A percentile compares a stretch with the other conserved stretches of the same genome.
phyloP scores from a whole-genome alignment of 176 grass and related monocot species.

The Hsuehochloa calcarea region DNA sequence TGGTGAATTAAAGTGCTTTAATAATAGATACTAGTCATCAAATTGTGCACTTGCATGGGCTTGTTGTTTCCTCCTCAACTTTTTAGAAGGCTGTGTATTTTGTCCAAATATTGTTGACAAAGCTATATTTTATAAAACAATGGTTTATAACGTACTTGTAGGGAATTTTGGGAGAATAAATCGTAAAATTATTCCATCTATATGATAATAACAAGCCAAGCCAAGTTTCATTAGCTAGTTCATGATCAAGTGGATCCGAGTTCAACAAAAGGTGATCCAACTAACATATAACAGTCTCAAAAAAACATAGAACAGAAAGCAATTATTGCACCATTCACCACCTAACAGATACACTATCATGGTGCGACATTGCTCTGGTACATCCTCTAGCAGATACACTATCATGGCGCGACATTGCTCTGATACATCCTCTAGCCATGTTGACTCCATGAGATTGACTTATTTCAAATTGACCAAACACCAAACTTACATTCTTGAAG shows the following conservation, averaged over 20 bases:
- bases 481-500: neutral
- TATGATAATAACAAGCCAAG: no score
- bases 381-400: neutral
- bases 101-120: no score
- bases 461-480: neutral
- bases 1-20: neutral
- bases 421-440: neutral
- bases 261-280: no score
- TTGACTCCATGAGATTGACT: neutral
- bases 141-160: no score
- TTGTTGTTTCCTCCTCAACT: neutral
- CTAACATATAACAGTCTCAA: neutral
- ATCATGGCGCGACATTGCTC: neutral
- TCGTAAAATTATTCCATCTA: no score
- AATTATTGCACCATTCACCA: neutral
- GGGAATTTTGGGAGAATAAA: no score
- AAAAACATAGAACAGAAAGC: neutral
- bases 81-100: no score
- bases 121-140: no score
- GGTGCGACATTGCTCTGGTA: neutral
- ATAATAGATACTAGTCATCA: neutral
- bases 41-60: neutral
- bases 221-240: no score
- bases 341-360: constrained; percentile 7
- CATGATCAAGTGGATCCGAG: no score